Evolutionary conservation across 257 asterid species (phyloP).

Genomic region (Solanum sejunctum): DNA sequence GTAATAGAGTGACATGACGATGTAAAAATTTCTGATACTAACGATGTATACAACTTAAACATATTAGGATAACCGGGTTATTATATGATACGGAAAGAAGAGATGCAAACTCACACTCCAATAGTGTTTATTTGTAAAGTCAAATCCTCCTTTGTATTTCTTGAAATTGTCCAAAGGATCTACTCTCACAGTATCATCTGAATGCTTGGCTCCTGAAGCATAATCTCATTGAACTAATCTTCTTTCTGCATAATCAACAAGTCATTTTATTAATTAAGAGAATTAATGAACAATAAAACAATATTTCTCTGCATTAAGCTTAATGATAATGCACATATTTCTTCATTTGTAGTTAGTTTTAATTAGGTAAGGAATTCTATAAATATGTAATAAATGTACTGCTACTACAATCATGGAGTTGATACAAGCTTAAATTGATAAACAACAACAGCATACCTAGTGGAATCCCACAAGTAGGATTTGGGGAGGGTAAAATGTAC

Average conservation of each 20-base stretch:
- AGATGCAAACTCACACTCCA: conserved; percentile 58
- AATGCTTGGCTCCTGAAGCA: background rate
- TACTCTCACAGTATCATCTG: conserved; percentile 43
- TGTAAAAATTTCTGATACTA: background rate
- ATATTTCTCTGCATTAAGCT: background rate
- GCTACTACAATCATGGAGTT: too few relatives aligned
- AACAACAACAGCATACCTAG: too few relatives aligned
- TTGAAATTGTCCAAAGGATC: conserved; percentile 57
- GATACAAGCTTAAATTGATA: too few relatives aligned
- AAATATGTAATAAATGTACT: too few relatives aligned
- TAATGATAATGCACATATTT: background rate
- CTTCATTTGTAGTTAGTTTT: background rate
- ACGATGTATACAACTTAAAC: background rate
- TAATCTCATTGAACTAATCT: conserved; percentile 13
- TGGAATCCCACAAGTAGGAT: too few relatives aligned
- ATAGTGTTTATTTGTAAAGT: conserved; percentile 56
- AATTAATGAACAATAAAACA: background rate
- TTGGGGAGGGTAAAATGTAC: too few relatives aligned
- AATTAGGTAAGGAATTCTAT: background rate
- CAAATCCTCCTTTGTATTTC: conserved; percentile 82
- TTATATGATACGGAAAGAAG: background rate
- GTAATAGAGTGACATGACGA: background rate
- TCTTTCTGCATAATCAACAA: conserved; percentile 20
- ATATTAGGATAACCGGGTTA: background rate
- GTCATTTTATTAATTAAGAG: background rate